phyloP scores from a whole-genome alignment of 768 basidiomycete genomes.

The Termitomyces bulborhizus region DNA sequence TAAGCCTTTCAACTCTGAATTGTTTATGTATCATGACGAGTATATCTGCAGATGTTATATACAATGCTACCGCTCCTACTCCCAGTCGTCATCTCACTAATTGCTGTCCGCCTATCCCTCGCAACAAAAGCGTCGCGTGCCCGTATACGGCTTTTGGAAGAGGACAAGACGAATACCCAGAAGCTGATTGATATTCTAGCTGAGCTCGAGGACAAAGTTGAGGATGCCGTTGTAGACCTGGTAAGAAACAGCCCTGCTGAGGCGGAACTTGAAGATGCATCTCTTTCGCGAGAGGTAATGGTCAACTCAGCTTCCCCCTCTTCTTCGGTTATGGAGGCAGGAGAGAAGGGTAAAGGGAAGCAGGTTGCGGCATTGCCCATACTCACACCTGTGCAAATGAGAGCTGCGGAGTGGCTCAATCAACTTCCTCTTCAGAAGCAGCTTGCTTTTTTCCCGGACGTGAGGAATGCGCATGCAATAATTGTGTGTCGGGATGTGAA shows the following conservation, averaged over 20 bases:
- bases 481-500: constrained; percentile 67
- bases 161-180: constrained; percentile 38
- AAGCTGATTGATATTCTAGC: constrained; percentile 53
- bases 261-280: constrained; percentile 14
- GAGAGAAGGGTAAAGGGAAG: neutral
- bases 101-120: constrained; percentile 50
- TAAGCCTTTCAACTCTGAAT: constrained; percentile 26
- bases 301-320: neutral
- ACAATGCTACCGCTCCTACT: constrained; percentile 57
- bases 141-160: constrained; percentile 62
- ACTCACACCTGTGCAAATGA: constrained; percentile 50
- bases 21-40: constrained; percentile 1
- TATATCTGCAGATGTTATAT: constrained; percentile 39
- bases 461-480: constrained; percentile 63
- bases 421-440: constrained; percentile 69
- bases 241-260: constrained; percentile 33
- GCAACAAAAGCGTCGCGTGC: constrained; percentile 53
- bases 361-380: constrained; percentile 30
- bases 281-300: neutral
- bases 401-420: constrained; percentile 57
- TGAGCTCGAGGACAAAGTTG: constrained; percentile 54
- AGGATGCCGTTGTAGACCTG: constrained; percentile 54
- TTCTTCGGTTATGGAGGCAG: neutral
- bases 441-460: constrained; percentile 52
- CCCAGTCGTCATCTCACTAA: constrained; percentile 49